These are phyloP conservation scores for Tolypocladium endophyticum DNA, from an alignment of 2,329 filamentous ascomycete species.

Conservation along the genomic window DNA sequence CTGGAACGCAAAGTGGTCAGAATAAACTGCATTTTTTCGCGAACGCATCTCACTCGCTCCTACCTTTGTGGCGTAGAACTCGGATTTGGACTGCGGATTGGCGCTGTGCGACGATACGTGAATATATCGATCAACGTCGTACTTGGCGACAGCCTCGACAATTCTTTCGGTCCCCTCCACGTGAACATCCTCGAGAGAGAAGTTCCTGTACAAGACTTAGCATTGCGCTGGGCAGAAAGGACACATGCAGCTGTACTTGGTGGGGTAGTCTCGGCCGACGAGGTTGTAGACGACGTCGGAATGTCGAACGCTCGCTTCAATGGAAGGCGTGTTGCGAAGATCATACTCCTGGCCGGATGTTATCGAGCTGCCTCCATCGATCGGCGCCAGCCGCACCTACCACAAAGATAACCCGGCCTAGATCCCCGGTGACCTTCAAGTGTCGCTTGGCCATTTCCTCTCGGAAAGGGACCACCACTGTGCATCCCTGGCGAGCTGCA, in stretches of 20 bases:
- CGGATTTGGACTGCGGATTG: constrained; percentile 65
- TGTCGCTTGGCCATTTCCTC: constrained; percentile 98
- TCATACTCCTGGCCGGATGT: constrained; percentile 66
- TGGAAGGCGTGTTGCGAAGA: constrained; percentile 84
- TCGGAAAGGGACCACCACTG: constrained; percentile 83
- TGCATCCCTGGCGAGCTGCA: constrained; percentile 82
- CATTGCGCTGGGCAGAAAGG: neutral
- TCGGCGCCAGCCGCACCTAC: constrained; percentile 31
- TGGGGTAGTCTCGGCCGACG: constrained; percentile 87
- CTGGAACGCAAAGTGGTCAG: constrained; percentile 24
- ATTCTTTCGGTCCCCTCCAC: constrained; percentile 89
- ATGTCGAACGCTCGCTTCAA: constrained; percentile 93
- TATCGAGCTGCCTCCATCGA: constrained; percentile 3
- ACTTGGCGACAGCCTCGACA: constrained; percentile 88
- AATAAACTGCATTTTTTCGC: neutral
- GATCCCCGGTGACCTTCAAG: constrained; percentile 89
- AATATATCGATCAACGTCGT: constrained; percentile 93
- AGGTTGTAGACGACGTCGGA: constrained; percentile 98
- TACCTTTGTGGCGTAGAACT: constrained; percentile 88
- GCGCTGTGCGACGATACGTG: constrained; percentile 96
- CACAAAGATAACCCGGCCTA: constrained; percentile 81
- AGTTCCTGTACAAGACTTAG: constrained; percentile 63
- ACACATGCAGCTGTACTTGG: constrained; percentile 57
- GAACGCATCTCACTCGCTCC: neutral
- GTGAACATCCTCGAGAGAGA: constrained; percentile 83